Base-by-base conservation (phyloP, 495 filamentous ascomycete genomes). In the Neurospora tetraspora region DNA sequence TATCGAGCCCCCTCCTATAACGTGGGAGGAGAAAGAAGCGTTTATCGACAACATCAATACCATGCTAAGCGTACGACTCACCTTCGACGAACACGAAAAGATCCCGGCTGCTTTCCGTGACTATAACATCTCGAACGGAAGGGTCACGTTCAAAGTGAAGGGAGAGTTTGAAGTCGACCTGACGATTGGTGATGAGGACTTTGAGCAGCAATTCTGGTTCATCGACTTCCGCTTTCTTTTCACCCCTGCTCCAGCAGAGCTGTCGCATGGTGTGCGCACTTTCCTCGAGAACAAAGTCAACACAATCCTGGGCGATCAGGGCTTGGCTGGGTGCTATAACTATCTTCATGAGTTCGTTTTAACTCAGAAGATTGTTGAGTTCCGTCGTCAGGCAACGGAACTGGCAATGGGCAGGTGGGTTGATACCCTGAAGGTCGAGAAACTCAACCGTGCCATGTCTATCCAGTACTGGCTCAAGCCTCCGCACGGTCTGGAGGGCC, bases 141-240 rank as follows among this genome's bases (percentile, higher is more conserved):
- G 94, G 39, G 94, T 91, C 16, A 98, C 94, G 0, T 99, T 98
- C 79, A 87, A 83, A 39, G 91, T 98, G 7, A 82, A 87, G 36
- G 88, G 87, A 61, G 96, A 98, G 77, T 99, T 97, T 78, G 96
- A 99, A 79, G 87, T 97, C 31, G 96, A 98, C 76, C 88, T 98
- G 72, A 92, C 92, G 0, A 90, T 98, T 72, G 92, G 90, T 1
- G 89, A 93, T 74, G 94, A 97, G 77, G 89, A 94, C 70, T 88
- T 88, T 16, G 82, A 86, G 38, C 91, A 89, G 10, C 95, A 94
- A 78, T 93, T 97, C 78, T 97, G 89, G 81, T 97, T 98, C 77
- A 91, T 98, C 73, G 94, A 98, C 77, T 91, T 97, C 74, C 89
- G 94, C 70, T 93, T 96, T 74, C 81, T 90, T 36, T 99, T 96